Evolutionary conservation across 768 basidiomycete species (phyloP), one percentile per base, ranked within the genome.

Genomic region (Pholiota conissans): DNA sequence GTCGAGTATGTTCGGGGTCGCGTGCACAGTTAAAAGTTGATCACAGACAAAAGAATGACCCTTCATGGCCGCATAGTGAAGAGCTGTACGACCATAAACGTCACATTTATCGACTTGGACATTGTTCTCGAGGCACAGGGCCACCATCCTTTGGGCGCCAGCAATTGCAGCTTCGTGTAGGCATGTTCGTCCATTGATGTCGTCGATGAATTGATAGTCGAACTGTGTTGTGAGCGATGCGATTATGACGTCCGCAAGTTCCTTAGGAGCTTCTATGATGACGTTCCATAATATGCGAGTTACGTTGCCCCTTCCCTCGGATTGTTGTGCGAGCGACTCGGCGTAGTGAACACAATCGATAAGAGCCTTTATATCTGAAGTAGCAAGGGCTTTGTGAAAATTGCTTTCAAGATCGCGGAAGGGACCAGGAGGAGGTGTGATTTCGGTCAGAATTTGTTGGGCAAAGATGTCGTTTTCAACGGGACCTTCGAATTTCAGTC

Each of bases 31-130:
- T 58, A 99, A 74, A 32, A 99, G 83, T 63, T 79, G 85, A 49
- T 79, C 83, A 71, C 92, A 94, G 56, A 96, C 83, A 22, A 70
- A 72, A 7, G 85, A 79, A 68, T 95, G 90, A 0, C 95, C 95
- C 67, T 94, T 87, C 87, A 98, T 94, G 20, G 93, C 90, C 14
- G 94, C 93, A 73, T 99, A 99, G 74, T 98, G 96, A 40, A 99
- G 79, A 3, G 95, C 89, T 6, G 92, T 90, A 3, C 97, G 90
- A 28, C 93, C 95, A 72, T 98, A 99, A 1, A 87, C 86, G 67
- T 99, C 97, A 20, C 83, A 76, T 62, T 85, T 90, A 64, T 87
- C 84, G 50, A 85, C 80, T n/a, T 83, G 75, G 2, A 93, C 84
- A 14, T 84, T 83, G 52, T 85, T 85, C 56, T 83, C 79, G 18